Base-by-base conservation (phyloP, 495 filamentous ascomycete species). In the Podospora bellae-mahoneyi region DNA sequence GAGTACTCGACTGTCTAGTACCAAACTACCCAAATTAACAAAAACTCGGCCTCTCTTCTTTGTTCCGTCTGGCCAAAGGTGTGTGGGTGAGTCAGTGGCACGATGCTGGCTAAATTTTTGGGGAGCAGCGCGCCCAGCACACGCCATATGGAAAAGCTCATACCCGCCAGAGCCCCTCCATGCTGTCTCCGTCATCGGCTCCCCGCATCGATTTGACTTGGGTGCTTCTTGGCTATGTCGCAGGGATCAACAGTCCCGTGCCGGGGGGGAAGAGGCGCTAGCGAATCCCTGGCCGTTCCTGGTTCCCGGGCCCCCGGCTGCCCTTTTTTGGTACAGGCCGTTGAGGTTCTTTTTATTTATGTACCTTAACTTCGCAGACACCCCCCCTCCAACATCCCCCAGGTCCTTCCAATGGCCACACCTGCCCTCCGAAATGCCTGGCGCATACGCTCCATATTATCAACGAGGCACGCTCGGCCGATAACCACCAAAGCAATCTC, bases 121-220 rank as follows among this genome's bases (percentile, higher is more conserved):
- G 56, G 57, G 27, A 4, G 20, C 65, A 60, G 27, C 59, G 30
- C 30, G 26, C 32, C 1, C 23, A 23, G 23, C 39, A 48, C 39
- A 48, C 9, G 27, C 59, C 30, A 19, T 27, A 32, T 63, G 66
- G 66, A 71, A 68, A 71, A 68, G 69, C 54, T 60, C 57, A 66
- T 58, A 63, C 34, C 66, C 68, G 64, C 65, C 62, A 27, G 60
- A 68, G 64, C 71, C 67, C 71, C 66, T 64, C 59, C 16, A 48
- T 48, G 39, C 39, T 10, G 39, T 10, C 68, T 67, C 70, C 70
- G 70, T 63, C 70, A 72, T 72, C 70, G 70, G 70, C 56, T 44
- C 65, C 70, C 64, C 70, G 68, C 67, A 55, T 20, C 13, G 44
- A 20, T 15, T n/a, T 61, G 30, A 32, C 30, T 32, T 32, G 30